Conservation (phyloP, 352 stramenopile species). For the Pythium diclinum region DNA sequence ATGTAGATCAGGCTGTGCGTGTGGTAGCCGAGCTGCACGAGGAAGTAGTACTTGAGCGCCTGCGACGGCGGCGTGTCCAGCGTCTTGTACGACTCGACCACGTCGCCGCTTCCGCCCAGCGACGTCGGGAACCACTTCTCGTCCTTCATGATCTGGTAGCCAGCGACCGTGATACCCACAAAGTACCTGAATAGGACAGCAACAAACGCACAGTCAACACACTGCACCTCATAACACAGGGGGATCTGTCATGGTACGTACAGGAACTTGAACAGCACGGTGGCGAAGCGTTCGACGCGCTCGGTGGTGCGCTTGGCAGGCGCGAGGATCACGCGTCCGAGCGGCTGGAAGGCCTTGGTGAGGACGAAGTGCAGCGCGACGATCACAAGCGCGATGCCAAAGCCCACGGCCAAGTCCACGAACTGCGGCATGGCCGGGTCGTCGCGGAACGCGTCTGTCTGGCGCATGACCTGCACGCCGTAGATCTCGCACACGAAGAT, state of each 20-base stretch:
- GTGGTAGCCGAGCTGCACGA: conserved; percentile 59
- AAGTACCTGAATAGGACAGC: conserved; percentile 38
- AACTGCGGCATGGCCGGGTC: conserved; percentile 47
- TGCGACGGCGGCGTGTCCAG: conserved; percentile 32
- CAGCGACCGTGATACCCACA: conserved; percentile 38
- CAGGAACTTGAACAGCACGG: conserved; percentile 73
- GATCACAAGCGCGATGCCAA: conserved; percentile 36
- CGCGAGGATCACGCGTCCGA: conserved; percentile 46
- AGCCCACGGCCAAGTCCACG: conserved; percentile 35
- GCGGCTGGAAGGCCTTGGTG: conserved; percentile 36
- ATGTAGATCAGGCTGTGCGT: conserved; percentile 54
- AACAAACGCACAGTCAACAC: conserved; percentile 3
- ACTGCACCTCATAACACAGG: neutral
- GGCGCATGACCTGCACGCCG: conserved; percentile 45
- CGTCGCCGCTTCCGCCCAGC: conserved; percentile 38
- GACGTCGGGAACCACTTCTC: conserved; percentile 45
- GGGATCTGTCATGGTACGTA: conserved; percentile 22
- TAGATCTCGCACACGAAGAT: conserved; percentile 53
- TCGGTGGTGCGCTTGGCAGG: conserved; percentile 47
- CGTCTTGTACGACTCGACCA: conserved; percentile 31
- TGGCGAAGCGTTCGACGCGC: conserved; percentile 62
- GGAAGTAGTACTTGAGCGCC: conserved; percentile 44
- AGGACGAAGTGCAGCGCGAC: conserved; percentile 41
- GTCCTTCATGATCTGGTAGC: conserved; percentile 44
- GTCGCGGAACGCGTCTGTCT: conserved; percentile 27